Base-by-base conservation (phyloP, 805 yeast species). In the Komagataella populi region DNA sequence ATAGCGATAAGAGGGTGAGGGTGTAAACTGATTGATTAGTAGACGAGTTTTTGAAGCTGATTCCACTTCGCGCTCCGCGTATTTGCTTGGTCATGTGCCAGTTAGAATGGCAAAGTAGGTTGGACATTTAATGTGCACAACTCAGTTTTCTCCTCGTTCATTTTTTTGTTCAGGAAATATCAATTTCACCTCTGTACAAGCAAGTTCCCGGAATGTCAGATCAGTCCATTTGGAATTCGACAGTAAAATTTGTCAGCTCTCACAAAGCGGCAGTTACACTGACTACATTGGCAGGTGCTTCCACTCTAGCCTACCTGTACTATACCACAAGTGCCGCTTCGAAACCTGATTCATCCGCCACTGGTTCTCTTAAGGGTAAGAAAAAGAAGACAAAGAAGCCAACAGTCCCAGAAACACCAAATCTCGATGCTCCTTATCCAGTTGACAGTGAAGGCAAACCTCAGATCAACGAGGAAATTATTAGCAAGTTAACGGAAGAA, bases 371-470 rank as follows among this genome's bases (percentile, higher is more conserved):
- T 59, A 71, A 70, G 62, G 65, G 67, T 56, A 65, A 66, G 58
- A 66, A 69, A 58, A 74, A 73, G 66, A 74, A 72, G 68, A 70
- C 67, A 66, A 61, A 64, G 56, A 55, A 64, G 50, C 53, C 57
- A 6, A n/a, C 60, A 8, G 55, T 70, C 4, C 70, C 64, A 39
- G 59, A 68, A 48, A 65, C 72, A 47, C 58, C 60, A 54, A 54
- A 64, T 14, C 46, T 59, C 6, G 56, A 57, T 12, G 56, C 59
- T 22, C 56, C 54, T 30, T 83, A 77, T 60, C 85, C 90, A n/a
- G 71, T 74, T 14, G 71, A 72, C 56, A 53, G 49, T 14, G 65
- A 74, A 18, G 87, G 88, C 2, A 71, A 79, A 55, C 91, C 91
- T 4, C 70, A 69, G 17, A 60, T 85, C 47, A 67, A 74, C 45